These are phyloP conservation scores for Colletotrichum truncatum DNA, from an alignment of 2,329 filamentous ascomycete species.

Conservation along the genomic window DNA sequence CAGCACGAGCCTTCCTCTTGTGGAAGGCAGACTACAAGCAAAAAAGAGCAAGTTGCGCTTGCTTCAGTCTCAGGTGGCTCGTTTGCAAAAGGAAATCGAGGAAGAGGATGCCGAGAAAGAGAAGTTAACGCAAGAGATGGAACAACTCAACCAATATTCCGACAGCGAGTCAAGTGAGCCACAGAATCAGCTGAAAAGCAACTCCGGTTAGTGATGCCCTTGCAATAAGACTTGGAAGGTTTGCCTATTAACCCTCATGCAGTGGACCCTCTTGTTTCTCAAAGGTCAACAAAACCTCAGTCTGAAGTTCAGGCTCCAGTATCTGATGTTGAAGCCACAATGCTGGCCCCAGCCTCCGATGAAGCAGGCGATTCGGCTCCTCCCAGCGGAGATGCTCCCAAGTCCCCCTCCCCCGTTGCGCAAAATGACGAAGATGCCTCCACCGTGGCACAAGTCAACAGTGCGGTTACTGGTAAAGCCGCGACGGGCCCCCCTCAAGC, in stretches of 20 bases:
- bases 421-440: neutral
- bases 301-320: neutral
- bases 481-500: neutral
- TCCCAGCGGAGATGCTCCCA: neutral
- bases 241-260: neutral
- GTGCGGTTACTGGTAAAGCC: slow-evolving; percentile 20
- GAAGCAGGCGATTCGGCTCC: neutral
- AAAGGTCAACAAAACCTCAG: neutral
- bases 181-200: slow-evolving; percentile 21
- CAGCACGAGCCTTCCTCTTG: slow-evolving; percentile 48
- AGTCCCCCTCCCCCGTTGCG: neutral
- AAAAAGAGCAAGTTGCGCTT: slow-evolving; percentile 58
- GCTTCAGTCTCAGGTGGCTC: slow-evolving; percentile 56
- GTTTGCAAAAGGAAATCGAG: slow-evolving; percentile 58
- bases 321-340: neutral
- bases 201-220: slow-evolving; percentile 12
- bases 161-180: slow-evolving; percentile 7
- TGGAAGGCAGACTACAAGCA: slow-evolving; percentile 49
- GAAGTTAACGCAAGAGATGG: slow-evolving; percentile 40
- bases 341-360: neutral
- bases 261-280: slow-evolving; percentile 18
- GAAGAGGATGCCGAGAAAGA: slow-evolving; percentile 46
- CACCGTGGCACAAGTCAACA: neutral
- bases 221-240: neutral
- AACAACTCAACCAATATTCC: slow-evolving; percentile 22